Conservation (phyloP, 371 early-diverging fungal genomes). For the Dinochytrium kinnereticum region DNA sequence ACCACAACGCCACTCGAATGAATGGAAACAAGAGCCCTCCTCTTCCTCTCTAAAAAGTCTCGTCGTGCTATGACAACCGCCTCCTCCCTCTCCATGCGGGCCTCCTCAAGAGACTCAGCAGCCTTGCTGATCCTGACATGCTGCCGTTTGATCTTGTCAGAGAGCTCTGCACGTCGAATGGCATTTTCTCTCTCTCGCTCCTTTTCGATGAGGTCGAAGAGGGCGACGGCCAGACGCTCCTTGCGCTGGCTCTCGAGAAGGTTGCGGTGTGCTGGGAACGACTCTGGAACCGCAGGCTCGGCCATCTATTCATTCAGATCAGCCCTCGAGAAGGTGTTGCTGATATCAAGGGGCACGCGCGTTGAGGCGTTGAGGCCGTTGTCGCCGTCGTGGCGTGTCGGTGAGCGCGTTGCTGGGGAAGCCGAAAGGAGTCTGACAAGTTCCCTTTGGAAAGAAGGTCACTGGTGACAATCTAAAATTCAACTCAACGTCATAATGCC, state of each 20-base stretch:
- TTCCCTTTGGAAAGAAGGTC: too few species aligned
- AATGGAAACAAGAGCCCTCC: neutral
- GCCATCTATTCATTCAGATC: too few species aligned
- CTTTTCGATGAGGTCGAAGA: constrained; percentile 11
- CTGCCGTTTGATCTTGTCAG: constrained; percentile 6
- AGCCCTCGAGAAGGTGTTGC: too few species aligned
- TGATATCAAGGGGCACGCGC: too few species aligned
- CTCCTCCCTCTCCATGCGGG: neutral
- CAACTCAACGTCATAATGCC: too few species aligned
- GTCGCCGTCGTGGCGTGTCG: too few species aligned
- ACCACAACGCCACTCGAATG: neutral
- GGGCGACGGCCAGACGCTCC: constrained; percentile 3
- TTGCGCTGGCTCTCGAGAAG: neutral
- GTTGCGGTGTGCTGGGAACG: too few species aligned
- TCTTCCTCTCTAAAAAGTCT: constrained; percentile 1
- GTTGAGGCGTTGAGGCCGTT: too few species aligned
- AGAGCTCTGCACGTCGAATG: neutral
- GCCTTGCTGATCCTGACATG: neutral
- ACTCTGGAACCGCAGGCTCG: too few species aligned
- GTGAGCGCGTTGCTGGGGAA: too few species aligned
- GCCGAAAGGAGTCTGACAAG: too few species aligned
- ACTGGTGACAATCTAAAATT: too few species aligned
- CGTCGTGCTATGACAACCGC: neutral
- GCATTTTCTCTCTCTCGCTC: neutral
- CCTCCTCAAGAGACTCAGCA: neutral